Evolutionary conservation across 768 basidiomycete species (phyloP), one percentile per base, ranked within the genome.

Genomic region (Boletus rubescentipes): DNA sequence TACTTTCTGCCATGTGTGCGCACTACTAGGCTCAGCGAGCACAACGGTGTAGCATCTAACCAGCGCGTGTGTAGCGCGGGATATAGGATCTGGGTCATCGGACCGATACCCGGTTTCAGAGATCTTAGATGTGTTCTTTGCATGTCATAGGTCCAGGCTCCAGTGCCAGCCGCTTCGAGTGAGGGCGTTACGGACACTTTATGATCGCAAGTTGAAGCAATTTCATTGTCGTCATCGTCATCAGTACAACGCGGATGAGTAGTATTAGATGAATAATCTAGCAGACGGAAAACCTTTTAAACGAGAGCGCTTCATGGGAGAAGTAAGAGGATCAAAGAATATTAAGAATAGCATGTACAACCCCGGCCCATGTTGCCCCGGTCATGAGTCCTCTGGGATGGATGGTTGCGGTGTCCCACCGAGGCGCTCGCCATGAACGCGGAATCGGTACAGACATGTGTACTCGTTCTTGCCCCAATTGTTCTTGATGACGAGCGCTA

Each of bases 371-470:
- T 30, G 14, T 35, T 40, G 23, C 39, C 34, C 18, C 46, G 15
- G 38, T 66, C 52, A 63, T 6, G 66, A 52, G 23, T 60, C 53
- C 12, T 60, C 61, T 39, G 62, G 65, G 36, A 72, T 57, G 46
- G 66, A 68, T 5, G 77, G 75, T 36, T 68, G 59, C 7, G 77
- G 75, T 18, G 67, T 61, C 48, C 74, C 79, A 11, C 71, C 78
- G 47, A 84, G 62, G 51, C 67, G 75, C 60, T 81, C 73, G 15
- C 91, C 91, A 62, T 92, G 90, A 30, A 91, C 88, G 39, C 91
- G 81, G 72, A 93, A 75, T 40, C 91, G 84, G 71, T 93, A 98
- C 36, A 98, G 71, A 70, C 96, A 98, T 0, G 95, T 97, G 67
- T 81, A 91, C 53, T 87, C 84, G 7, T 79, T 77, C 70, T 78